Evolutionary conservation across 139 green algal species (phyloP).

Genomic region (Volvox reticuliferus): DNA sequence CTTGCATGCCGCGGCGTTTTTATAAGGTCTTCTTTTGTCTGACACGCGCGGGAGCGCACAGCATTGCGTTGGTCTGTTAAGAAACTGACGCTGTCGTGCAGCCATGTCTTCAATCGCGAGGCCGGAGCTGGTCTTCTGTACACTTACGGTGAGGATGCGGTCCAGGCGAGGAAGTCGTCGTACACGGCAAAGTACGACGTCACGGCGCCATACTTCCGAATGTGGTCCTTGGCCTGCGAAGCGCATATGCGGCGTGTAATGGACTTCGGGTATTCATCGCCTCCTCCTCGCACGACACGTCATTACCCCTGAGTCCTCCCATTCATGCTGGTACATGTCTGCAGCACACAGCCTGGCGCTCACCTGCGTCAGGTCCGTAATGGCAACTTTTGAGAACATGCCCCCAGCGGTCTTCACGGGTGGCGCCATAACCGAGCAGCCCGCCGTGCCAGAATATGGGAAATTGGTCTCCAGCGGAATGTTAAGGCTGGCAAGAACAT

Average conservation of each 20-base stretch:
- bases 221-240: conserved; percentile 30
- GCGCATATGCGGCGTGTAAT: background rate
- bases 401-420: background rate
- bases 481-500: background rate
- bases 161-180: conserved; percentile 75
- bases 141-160: conserved; percentile 86
- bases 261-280: background rate
- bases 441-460: background rate
- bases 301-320: too few species aligned
- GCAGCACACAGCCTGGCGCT: background rate
- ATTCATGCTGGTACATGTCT: too few species aligned
- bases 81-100: too few species aligned
- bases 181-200: conserved; percentile 73
- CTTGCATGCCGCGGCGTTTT: too few species aligned
- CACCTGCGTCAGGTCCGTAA: background rate
- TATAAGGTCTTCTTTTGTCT: too few species aligned
- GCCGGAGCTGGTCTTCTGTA: too few species aligned
- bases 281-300: too few species aligned
- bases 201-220: conserved; percentile 1
- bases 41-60: too few species aligned
- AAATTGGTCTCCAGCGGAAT: background rate
- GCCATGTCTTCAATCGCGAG: too few species aligned
- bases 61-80: too few species aligned
- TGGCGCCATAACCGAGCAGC: background rate
- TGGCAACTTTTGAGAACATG: background rate